These are phyloP conservation scores for Dissophora ornata DNA, from an alignment of 192 early-diverging fungal species.

Conservation along the genomic window DNA sequence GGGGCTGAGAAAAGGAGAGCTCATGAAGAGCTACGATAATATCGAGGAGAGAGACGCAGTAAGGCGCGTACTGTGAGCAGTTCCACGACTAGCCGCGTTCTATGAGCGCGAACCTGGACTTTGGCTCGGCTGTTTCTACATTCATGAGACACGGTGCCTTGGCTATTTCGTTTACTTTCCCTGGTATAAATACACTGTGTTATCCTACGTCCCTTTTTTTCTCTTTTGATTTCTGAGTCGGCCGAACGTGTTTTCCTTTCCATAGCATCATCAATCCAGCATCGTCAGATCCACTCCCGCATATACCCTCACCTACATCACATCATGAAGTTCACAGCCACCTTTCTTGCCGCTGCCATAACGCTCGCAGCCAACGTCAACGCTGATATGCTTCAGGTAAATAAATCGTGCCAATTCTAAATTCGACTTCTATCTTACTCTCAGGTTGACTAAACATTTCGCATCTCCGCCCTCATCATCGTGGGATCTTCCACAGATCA, in stretches of 20 bases:
- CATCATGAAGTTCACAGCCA: slow-evolving; percentile 44
- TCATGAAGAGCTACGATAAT: not conserved
- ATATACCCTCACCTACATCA: not conserved
- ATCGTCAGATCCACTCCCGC: not conserved
- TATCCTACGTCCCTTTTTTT: too few species aligned
- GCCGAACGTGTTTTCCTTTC: not conserved
- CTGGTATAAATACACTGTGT: too few species aligned
- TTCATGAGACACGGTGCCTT: too few species aligned
- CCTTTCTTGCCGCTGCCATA: slow-evolving; percentile 23
- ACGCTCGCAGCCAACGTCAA: slow-evolving; percentile 34
- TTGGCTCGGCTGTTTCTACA: too few species aligned
- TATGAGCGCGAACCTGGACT: too few species aligned
- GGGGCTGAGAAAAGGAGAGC: slow-evolving; percentile 1
- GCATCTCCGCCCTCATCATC: too few species aligned
- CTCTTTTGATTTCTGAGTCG: too few species aligned
- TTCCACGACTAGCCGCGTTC: not conserved
- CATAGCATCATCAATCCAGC: not conserved
- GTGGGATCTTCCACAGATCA: slow-evolving; percentile 33
- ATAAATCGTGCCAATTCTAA: too few species aligned
- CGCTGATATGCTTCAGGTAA: slow-evolving; percentile 54
- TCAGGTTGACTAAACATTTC: too few species aligned
- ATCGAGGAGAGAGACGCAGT: not conserved
- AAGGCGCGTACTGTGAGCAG: not conserved
- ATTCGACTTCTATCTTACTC: too few species aligned
- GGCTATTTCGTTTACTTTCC: too few species aligned